Conservation (phyloP, 2,329 filamentous ascomycete genomes). For the Plectosphaerella sp. region DNA sequence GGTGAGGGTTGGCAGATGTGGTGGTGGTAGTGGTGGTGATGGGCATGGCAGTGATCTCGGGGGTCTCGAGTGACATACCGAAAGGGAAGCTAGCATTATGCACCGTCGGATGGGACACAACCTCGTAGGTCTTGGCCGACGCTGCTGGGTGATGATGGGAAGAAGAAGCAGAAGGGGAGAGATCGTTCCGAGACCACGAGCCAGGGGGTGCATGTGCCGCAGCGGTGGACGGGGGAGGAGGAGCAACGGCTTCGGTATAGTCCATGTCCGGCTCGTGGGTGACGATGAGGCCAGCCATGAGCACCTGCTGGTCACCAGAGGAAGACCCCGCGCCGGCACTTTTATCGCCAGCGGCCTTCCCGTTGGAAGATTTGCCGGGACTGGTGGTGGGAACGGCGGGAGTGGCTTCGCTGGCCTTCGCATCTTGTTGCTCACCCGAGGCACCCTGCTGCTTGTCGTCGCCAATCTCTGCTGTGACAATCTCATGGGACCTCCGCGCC, state of each 20-base stretch:
- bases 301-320: neutral
- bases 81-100: constrained; percentile 52
- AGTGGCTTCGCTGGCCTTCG: neutral
- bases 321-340: no score
- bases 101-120: constrained; percentile 45
- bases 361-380: no score
- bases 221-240: neutral
- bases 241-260: neutral
- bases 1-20: constrained; percentile 6
- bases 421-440: constrained; percentile 1
- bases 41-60: constrained; percentile 3
- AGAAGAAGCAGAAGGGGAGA: constrained; percentile 1
- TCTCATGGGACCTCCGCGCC: constrained; percentile 15
- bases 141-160: neutral
- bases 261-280: constrained; percentile 13
- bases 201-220: neutral
- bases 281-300: constrained; percentile 21
- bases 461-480: no score
- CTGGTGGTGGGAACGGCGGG: no score
- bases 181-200: neutral
- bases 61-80: constrained; percentile 19
- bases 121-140: constrained; percentile 29
- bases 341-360: no score
- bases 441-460: constrained; percentile 2
- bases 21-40: constrained; percentile 8